These are phyloP conservation scores for Immersiporthe knoxdaviesiana DNA, from an alignment of 2,329 filamentous ascomycete genomes.

Conservation along the genomic window DNA sequence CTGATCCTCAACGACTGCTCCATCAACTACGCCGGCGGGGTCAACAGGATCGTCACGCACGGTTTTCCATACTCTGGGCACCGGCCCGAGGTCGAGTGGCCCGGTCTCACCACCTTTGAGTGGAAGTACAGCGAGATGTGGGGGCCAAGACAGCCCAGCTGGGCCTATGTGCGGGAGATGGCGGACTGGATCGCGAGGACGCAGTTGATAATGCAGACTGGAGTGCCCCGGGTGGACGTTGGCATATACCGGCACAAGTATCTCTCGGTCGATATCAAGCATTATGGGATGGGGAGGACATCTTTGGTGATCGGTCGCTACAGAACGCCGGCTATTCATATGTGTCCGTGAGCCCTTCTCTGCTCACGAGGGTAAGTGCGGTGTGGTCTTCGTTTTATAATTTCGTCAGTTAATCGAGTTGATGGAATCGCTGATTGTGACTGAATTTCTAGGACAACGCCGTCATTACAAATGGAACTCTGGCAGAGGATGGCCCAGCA, in stretches of 20 bases:
- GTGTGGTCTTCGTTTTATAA: background rate
- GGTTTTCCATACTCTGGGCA: constrained; percentile 19
- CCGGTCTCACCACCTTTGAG: constrained; percentile 20
- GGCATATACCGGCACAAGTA: constrained; percentile 23
- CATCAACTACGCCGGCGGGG: constrained; percentile 22
- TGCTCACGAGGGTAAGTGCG: constrained; percentile 13
- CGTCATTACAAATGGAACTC: constrained; percentile 9
- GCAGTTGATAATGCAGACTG: constrained; percentile 18
- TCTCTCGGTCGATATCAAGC: constrained; percentile 21
- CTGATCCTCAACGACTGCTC: constrained; percentile 21
- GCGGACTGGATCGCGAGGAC: constrained; percentile 21
- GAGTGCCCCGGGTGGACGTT: constrained; percentile 16
- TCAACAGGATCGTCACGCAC: constrained; percentile 24
- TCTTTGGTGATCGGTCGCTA: constrained; percentile 15
- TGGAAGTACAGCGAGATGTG: constrained; percentile 23
- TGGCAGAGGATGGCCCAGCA: constrained; percentile 18
- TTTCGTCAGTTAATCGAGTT: too few species aligned
- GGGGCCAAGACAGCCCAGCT: constrained; percentile 21
- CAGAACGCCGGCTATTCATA: constrained; percentile 19
- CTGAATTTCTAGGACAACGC: constrained; percentile 4
- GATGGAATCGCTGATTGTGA: background rate
- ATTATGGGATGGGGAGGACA: constrained; percentile 19
- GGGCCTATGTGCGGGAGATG: constrained; percentile 18
- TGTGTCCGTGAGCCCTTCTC: constrained; percentile 16
- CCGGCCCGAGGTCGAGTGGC: constrained; percentile 19